Conservation (phyloP, 345 rosid genomes). For the Corchorus capsularis region DNA sequence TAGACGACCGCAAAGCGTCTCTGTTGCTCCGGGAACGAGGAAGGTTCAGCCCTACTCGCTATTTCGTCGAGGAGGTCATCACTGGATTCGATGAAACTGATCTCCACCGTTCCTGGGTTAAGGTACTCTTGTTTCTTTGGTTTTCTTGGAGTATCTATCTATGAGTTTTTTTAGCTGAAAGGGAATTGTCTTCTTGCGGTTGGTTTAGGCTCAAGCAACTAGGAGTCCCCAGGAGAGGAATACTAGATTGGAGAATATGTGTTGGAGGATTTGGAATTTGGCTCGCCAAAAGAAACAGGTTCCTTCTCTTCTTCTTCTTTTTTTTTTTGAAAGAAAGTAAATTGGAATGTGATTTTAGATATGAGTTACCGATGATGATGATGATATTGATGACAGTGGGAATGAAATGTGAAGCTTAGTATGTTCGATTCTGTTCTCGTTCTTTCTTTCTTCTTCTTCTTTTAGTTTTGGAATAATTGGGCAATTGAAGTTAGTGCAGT, state of each 20-base stretch:
- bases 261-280: constrained; percentile 99
- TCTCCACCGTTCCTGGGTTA: constrained; percentile 88
- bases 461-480: too few species aligned
- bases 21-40: constrained; percentile 92
- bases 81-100: constrained; percentile 98
- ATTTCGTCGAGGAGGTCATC: constrained; percentile 96
- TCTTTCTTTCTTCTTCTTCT: too few species aligned
- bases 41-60: constrained; percentile 92
- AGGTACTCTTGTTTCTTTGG: constrained; percentile 34
- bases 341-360: not conserved
- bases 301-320: not conserved
- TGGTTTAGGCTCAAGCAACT: constrained; percentile 83
- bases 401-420: not conserved
- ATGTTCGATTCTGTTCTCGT: too few species aligned
- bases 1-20: constrained; percentile 81
- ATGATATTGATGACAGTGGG: not conserved
- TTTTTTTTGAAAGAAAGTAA: not conserved
- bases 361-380: constrained; percentile 7
- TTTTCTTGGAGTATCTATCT: not conserved
- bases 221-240: constrained; percentile 99
- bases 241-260: constrained; percentile 97
- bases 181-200: not conserved
- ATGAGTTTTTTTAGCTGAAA: not conserved
- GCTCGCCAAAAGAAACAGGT: constrained; percentile 99
- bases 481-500: not conserved